Evolutionary conservation across 768 basidiomycete species (phyloP).

Genomic region (Pseudohyphozyma bogoriensis): DNA sequence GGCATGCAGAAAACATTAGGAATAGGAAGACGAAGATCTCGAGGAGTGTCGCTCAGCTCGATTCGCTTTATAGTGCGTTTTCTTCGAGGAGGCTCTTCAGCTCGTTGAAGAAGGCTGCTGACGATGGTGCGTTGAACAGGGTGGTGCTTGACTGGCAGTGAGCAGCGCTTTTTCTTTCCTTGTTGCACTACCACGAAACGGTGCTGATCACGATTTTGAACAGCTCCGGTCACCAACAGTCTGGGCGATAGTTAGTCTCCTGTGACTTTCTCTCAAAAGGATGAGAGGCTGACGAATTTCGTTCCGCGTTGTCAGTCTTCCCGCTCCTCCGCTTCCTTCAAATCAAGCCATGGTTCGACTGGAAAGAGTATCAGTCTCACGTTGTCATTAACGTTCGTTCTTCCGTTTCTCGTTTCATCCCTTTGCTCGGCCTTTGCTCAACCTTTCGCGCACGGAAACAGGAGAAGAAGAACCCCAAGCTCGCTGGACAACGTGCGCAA

Average conservation of each 20-base stretch:
- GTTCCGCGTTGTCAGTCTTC: slow-evolving; percentile 56
- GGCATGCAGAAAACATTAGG: slow-evolving; percentile 35
- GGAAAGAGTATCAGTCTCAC: slow-evolving; percentile 38
- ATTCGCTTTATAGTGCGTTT: slow-evolving; percentile 53
- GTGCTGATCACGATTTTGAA: too few species aligned
- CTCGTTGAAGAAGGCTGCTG: too few species aligned
- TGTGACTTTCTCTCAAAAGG: background rate
- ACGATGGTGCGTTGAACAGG: slow-evolving; percentile 1
- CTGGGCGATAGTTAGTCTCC: slow-evolving; percentile 54
- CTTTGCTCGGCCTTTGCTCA: background rate
- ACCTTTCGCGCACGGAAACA: background rate
- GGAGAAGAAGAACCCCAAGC: slow-evolving; percentile 50
- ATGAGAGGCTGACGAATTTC: background rate
- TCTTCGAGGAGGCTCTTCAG: slow-evolving; percentile 59
- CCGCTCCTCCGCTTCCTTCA: slow-evolving; percentile 58
- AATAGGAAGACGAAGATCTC: slow-evolving; percentile 42
- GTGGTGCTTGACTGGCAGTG: too few species aligned
- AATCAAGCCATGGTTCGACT: slow-evolving; percentile 51
- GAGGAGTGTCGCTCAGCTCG: slow-evolving; percentile 49
- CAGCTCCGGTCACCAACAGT: slow-evolving; percentile 59
- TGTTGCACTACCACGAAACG: too few species aligned
- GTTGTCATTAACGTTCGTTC: too few species aligned
- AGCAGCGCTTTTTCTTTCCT: too few species aligned
- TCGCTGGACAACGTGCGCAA: slow-evolving; percentile 60
- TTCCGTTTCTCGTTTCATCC: background rate